A percentile compares a stretch with the other conserved stretches of the same genome.
These are phyloP conservation scores for Cordyceps pruinosa DNA, from an alignment of 2,329 filamentous ascomycete species.

Conservation along the genomic window DNA sequence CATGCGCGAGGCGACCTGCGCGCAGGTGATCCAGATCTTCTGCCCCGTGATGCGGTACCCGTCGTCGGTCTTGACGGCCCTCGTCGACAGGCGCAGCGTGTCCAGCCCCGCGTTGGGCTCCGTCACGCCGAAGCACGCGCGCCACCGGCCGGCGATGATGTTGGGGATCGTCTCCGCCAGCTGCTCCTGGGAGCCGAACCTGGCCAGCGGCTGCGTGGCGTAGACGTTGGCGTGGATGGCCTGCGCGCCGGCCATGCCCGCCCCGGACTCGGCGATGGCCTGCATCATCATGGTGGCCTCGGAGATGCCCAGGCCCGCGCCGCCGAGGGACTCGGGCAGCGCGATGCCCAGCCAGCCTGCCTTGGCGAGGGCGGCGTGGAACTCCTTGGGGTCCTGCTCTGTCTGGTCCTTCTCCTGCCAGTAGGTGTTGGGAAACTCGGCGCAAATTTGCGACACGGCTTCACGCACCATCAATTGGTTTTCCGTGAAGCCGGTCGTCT, in stretches of 20 bases:
- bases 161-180: conserved; percentile 57
- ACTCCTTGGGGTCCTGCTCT: conserved; percentile 64
- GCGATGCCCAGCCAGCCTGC: conserved; percentile 80
- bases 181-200: conserved; percentile 63
- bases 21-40: conserved; percentile 86
- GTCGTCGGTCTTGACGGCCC: conserved; percentile 45
- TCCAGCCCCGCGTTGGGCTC: conserved; percentile 76
- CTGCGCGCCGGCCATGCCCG: conserved; percentile 67
- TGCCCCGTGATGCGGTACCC: conserved; percentile 66
- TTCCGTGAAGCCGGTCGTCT: conserved; percentile 63
- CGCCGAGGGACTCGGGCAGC: conserved; percentile 66
- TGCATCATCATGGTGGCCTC: conserved; percentile 87
- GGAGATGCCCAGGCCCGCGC: conserved; percentile 67
- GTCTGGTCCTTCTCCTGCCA: conserved; percentile 69
- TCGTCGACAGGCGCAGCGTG: conserved; percentile 63
- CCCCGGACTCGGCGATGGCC: conserved; percentile 69
- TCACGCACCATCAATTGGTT: conserved; percentile 67
- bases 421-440: conserved; percentile 65
- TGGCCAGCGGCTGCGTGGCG: conserved; percentile 67
- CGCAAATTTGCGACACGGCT: conserved; percentile 60
- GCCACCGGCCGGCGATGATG: conserved; percentile 64
- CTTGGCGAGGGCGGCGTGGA: conserved; percentile 66
- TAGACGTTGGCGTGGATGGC: conserved; percentile 63
- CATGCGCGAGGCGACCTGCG: conserved; percentile 78
- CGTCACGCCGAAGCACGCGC: conserved; percentile 78